A percentile compares a stretch with the other conserved stretches of the same genome.
phyloP scores from a whole-genome alignment of 768 basidiomycete genomes.

The Amanita phalloides region DNA sequence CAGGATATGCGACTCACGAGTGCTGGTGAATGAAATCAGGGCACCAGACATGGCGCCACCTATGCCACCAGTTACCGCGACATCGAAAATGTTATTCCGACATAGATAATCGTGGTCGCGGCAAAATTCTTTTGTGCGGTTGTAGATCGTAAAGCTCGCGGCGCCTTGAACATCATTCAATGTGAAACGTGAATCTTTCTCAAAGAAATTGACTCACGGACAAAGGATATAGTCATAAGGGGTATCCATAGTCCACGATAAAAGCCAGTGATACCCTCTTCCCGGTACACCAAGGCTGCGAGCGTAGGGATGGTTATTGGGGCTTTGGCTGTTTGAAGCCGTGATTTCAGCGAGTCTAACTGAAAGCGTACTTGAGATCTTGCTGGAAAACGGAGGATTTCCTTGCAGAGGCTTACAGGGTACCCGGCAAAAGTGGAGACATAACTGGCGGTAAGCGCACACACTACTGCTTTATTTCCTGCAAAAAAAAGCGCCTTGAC shows the following conservation, averaged over 20 bases:
- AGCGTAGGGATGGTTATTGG: constrained; percentile 64
- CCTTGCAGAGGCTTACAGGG: constrained; percentile 34
- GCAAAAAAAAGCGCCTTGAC: constrained; percentile 8
- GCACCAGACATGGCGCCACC: constrained; percentile 86
- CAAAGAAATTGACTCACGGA: constrained; percentile 53
- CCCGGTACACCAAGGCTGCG: constrained; percentile 63
- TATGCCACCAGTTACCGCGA: constrained; percentile 66
- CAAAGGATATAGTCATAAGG: constrained; percentile 90
- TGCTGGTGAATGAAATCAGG: constrained; percentile 80
- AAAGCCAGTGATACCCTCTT: constrained; percentile 84
- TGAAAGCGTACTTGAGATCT: constrained; percentile 16
- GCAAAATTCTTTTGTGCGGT: constrained; percentile 68
- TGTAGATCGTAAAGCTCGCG: constrained; percentile 87
- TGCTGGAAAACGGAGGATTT: constrained; percentile 14
- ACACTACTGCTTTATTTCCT: constrained; percentile 85
- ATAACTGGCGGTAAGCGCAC: constrained; percentile 85
- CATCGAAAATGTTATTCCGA: constrained; percentile 52
- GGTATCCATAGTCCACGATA: constrained; percentile 90
- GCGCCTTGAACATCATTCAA: constrained; percentile 41
- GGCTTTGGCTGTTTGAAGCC: constrained; percentile 77
- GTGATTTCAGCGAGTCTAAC: constrained; percentile 92
- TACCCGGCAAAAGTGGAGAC: constrained; percentile 90
- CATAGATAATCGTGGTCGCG: constrained; percentile 46
- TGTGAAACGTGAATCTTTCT: not conserved
- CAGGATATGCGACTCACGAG: constrained; percentile 43